Percentiles rank a stretch among this genome's conserved stretches.
Conservation (phyloP, 78 protist species). For the Mastigamoeba balamuthi region DNA sequence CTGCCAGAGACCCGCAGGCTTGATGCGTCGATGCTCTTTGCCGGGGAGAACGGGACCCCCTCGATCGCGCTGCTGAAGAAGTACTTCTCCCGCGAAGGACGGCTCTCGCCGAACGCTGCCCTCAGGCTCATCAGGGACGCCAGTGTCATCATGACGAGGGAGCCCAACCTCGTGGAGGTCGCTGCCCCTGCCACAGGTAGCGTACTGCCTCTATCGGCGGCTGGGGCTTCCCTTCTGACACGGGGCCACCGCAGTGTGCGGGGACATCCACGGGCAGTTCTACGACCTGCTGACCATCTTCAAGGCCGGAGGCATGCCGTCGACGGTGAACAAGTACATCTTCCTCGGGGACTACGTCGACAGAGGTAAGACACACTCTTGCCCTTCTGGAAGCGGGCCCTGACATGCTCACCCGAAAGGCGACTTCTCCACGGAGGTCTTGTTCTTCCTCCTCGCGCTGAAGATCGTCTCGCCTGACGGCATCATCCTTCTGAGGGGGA, state of each 20-base stretch:
- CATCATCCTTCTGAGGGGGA: constrained; percentile 84
- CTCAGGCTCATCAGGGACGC: constrained; percentile 29
- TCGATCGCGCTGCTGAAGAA: no score
- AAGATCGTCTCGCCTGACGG: constrained; percentile 51
- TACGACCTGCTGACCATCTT: constrained; percentile 76
- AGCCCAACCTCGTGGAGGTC: constrained; percentile 39
- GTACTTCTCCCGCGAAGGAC: constrained; percentile 36
- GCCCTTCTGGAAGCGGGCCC: no score
- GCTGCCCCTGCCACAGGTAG: no score
- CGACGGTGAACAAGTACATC: constrained; percentile 87
- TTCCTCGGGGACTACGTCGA: constrained; percentile 92
- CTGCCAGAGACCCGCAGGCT: no score
- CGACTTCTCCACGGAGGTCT: constrained; percentile 38
- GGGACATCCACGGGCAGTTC: constrained; percentile 91
- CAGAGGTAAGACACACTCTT: no score
- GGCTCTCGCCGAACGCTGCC: constrained; percentile 29
- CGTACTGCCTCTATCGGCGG: not conserved
- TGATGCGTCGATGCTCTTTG: no score
- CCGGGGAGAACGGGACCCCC: no score
- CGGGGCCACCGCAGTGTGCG: constrained; percentile 55
- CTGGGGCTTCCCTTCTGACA: not conserved
- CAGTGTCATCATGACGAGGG: constrained; percentile 31
- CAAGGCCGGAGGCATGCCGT: constrained; percentile 75
- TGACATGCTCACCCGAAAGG: no score
- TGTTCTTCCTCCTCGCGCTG: constrained; percentile 26